Evolutionary conservation across 148 eudicot species (phyloP), one percentile per base, ranked within the genome.

Genomic region (Rhododendron griersonianum): DNA sequence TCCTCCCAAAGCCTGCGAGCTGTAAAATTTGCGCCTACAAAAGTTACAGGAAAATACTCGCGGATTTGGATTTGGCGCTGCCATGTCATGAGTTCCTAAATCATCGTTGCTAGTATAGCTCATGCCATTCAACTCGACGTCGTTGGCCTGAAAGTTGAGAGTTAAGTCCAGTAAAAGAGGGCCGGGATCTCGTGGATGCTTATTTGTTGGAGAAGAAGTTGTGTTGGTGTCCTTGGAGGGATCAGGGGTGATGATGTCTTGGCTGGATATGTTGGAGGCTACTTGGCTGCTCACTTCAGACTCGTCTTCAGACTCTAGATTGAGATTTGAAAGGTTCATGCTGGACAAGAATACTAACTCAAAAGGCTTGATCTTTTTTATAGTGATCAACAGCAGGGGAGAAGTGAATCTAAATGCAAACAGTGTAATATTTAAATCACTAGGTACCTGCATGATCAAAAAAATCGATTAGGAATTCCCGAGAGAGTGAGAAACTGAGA

Each of bases 1-100:
- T 1, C 94, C 94, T 13, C 94, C 94, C 61, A 92, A 50, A 5
- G 94, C 94, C 71, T 92, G 94, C 9, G 94, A 92, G 85, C 94
- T 92, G 85, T 92, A 92, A 53, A 92, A 92, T 75, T 92, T 92
- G 78, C 94, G 90, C 74, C 89, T 69, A 53, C 92, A 92, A 76
- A 88, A 92, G 73, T 92, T 92, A 87, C 94, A 92, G 0, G 94
- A 87, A 65, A 92, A 92, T 21, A 90, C 85, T 65, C 94, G 81
- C 1, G 88, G 86, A 11, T 78, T 47, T 74, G 83, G 82, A 59
- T 85, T 53, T 18, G 78, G 25, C 0, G 79, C 35, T 11, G 78
- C 35, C 21, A 82, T 83, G 76, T 85, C 80, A 28, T 71, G 81
- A 13, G 87, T 13, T 3, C 83, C 23, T 63, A 41, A 44, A 71